Evolutionary conservation across 495 filamentous ascomycete genomes (phyloP).

Genomic region (Xylaria flabelliformis): DNA sequence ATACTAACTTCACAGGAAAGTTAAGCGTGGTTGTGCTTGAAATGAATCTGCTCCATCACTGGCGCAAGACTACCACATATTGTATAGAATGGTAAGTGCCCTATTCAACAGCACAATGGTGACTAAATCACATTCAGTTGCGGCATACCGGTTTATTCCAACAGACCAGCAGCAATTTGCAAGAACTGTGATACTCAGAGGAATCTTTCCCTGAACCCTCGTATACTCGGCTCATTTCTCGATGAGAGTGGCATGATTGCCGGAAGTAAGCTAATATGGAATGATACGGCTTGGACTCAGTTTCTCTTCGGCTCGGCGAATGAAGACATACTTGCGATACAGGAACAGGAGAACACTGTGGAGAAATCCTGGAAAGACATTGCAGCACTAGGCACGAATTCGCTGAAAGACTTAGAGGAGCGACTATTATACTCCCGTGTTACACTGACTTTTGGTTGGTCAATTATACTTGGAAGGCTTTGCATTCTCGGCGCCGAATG

Average conservation of each 20-base stretch:
- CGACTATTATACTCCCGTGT: slow-evolving; percentile 56
- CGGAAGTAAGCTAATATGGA: slow-evolving; percentile 59
- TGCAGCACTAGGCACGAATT: slow-evolving; percentile 39
- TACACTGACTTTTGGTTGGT: slow-evolving; percentile 63
- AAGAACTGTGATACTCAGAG: slow-evolving; percentile 57
- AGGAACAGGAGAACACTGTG: slow-evolving; percentile 18
- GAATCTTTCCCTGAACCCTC: slow-evolving; percentile 60
- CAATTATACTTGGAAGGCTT: slow-evolving; percentile 51
- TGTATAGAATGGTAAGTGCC: slow-evolving; percentile 61
- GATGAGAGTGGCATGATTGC: slow-evolving; percentile 63
- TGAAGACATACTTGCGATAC: not conserved
- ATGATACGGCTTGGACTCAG: slow-evolving; percentile 58
- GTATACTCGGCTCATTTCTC: slow-evolving; percentile 56
- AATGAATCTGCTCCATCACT: slow-evolving; percentile 55
- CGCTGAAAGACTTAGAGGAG: slow-evolving; percentile 55
- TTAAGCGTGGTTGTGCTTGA: slow-evolving; percentile 64
- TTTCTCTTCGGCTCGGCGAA: slow-evolving; percentile 51
- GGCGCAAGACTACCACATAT: slow-evolving; percentile 57
- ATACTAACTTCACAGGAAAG: slow-evolving; percentile 61
- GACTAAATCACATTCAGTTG: slow-evolving; percentile 49
- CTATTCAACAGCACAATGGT: slow-evolving; percentile 14
- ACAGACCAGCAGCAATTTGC: slow-evolving; percentile 53
- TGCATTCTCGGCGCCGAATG: slow-evolving; percentile 55
- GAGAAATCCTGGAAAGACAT: slow-evolving; percentile 47
- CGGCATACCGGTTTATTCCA: slow-evolving; percentile 61